Conservation (phyloP, 176 grass and related monocot genomes). For the Phoenix roebelenii region DNA sequence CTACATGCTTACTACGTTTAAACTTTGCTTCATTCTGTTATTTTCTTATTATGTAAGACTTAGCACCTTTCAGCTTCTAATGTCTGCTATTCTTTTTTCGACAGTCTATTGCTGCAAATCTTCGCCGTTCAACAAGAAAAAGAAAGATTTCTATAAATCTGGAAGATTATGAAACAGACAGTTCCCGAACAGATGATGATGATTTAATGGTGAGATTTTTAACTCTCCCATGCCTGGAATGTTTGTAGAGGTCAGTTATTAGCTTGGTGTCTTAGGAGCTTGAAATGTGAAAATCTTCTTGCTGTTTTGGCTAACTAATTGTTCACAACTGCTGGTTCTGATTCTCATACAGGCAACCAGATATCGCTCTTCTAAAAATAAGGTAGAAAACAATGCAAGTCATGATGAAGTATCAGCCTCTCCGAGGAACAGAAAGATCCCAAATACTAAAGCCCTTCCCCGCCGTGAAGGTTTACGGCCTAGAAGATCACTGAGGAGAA, state of each 20-base stretch:
- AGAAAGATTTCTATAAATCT: slow-evolving; percentile 84
- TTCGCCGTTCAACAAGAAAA: slow-evolving; percentile 90
- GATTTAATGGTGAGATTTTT: slow-evolving; percentile 83
- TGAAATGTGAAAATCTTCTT: neutral
- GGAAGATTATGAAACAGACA: slow-evolving; percentile 78
- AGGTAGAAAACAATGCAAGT: slow-evolving; percentile 40
- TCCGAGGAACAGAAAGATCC: slow-evolving; percentile 44
- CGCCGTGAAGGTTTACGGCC: slow-evolving; percentile 87
- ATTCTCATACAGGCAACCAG: slow-evolving; percentile 46
- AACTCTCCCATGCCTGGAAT: slow-evolving; percentile 2
- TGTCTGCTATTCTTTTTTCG: slow-evolving; percentile 24
- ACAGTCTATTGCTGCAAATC: slow-evolving; percentile 72
- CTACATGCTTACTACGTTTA: no score
- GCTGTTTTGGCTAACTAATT: neutral
- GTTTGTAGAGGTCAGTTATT: slow-evolving; percentile 5
- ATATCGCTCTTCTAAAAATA: slow-evolving; percentile 80
- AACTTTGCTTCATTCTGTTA: no score
- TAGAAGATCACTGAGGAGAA: slow-evolving; percentile 53
- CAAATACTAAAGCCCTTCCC: slow-evolving; percentile 55
- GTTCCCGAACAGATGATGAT: slow-evolving; percentile 89
- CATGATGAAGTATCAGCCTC: slow-evolving; percentile 35
- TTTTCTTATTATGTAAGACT: neutral
- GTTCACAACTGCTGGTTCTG: no score
- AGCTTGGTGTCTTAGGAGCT: slow-evolving; percentile 5
- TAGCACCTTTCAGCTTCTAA: slow-evolving; percentile 6